Conservation (phyloP, 768 basidiomycete species). For the Boletus sp. region DNA sequence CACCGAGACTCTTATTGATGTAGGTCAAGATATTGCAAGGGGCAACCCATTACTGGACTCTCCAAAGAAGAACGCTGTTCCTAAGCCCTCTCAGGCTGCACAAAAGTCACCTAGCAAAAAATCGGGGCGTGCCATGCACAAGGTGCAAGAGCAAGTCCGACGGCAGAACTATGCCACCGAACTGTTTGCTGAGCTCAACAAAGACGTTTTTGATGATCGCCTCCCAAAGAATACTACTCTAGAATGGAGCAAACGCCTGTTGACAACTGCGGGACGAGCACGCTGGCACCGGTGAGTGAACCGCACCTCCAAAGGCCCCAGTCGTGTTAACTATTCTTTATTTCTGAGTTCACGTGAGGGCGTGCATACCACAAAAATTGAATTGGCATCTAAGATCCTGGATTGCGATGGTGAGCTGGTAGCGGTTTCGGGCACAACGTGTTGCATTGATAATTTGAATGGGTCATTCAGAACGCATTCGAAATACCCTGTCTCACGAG, state of each 20-base stretch:
- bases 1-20: background rate
- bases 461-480: constrained; percentile 61
- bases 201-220: constrained; percentile 49
- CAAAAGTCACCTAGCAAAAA: constrained; percentile 22
- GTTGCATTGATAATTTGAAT: background rate
- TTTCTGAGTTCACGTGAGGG: constrained; percentile 53
- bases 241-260: constrained; percentile 64
- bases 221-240: constrained; percentile 56
- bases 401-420: constrained; percentile 62
- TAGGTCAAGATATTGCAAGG: constrained; percentile 8
- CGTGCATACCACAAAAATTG: constrained; percentile 60
- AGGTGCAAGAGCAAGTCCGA: constrained; percentile 42
- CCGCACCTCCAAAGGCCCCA: background rate
- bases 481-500: constrained; percentile 83
- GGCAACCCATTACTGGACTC: constrained; percentile 7
- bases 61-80: constrained; percentile 6
- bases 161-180: constrained; percentile 53
- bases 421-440: background rate
- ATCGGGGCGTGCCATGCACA: constrained; percentile 28
- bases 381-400: constrained; percentile 80
- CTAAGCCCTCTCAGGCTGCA: background rate
- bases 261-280: constrained; percentile 71
- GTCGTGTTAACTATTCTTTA: constrained; percentile 1
- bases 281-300: constrained; percentile 54
- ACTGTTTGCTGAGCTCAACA: constrained; percentile 63